These are phyloP conservation scores for Rutidosis leptorrhynchoides DNA, from an alignment of 129 eudicot genomes.

Conservation along the genomic window DNA sequence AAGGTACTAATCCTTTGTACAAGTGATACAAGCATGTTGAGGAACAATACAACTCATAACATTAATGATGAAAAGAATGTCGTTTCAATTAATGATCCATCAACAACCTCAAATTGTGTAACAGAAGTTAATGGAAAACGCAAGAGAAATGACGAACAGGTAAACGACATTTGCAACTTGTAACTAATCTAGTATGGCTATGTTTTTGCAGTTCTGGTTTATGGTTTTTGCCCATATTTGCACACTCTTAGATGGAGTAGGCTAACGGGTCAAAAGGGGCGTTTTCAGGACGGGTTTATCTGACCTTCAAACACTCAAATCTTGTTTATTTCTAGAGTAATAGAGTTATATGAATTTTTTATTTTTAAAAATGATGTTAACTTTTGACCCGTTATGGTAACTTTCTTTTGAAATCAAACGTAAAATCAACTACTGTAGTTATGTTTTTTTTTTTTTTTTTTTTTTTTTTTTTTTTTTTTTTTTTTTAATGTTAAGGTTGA, in stretches of 20 bases:
- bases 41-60: not conserved
- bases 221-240: not conserved
- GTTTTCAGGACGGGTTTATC: not conserved
- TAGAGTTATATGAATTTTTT: not conserved
- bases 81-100: not conserved
- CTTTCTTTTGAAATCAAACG: no score
- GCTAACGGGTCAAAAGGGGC: not conserved
- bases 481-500: no score
- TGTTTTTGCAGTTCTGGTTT: not conserved
- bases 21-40: not conserved
- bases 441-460: no score
- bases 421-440: no score
- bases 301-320: not conserved
- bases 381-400: no score
- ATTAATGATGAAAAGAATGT: no score
- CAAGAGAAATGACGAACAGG: not conserved
- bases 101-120: not conserved
- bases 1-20: not conserved
- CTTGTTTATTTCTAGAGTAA: not conserved
- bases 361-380: no score
- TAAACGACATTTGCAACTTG: no score
- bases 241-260: not conserved
- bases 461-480: no score
- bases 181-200: no score
- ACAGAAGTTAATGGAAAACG: not conserved